These are phyloP conservation scores for Limnanthes douglasii DNA, from an alignment of 345 rosid species.

Conservation along the genomic window DNA sequence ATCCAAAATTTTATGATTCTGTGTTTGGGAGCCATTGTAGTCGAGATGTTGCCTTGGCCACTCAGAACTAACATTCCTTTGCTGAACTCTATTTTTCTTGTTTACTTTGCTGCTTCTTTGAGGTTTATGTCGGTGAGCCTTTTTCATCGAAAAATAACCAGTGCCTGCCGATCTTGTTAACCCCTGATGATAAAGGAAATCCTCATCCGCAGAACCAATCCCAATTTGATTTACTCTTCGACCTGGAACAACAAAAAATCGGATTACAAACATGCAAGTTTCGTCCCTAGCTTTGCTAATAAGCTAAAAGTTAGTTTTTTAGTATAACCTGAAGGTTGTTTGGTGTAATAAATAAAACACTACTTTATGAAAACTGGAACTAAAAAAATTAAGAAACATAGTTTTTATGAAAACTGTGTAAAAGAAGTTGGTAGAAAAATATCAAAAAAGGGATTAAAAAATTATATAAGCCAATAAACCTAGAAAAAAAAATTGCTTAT, in stretches of 20 bases:
- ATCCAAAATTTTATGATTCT: conserved; percentile 29
- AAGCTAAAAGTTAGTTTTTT: too few relatives aligned
- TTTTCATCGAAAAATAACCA: conserved; percentile 24
- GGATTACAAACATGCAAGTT: conserved; percentile 5
- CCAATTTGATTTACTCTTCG: conserved; percentile 78
- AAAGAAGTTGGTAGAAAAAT: too few relatives aligned
- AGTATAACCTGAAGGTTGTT: too few relatives aligned
- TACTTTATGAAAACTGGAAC: too few relatives aligned
- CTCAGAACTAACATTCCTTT: conserved; percentile 36
- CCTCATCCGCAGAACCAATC: conserved; percentile 57
- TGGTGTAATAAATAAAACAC: too few relatives aligned
- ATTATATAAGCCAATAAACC: too few relatives aligned
- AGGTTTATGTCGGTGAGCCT: conserved; percentile 28
- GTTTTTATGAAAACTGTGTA: too few relatives aligned
- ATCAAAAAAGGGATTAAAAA: too few relatives aligned
- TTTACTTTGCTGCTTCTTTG: conserved; percentile 32
- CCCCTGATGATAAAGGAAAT: conserved; percentile 26
- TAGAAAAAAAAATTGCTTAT: too few relatives aligned
- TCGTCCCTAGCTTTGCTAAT: too few relatives aligned
- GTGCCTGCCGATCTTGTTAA: conserved; percentile 30
- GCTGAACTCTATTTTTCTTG: conserved; percentile 27
- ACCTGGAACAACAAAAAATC: conserved; percentile 11
- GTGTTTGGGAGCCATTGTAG: conserved; percentile 21
- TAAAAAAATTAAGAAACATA: too few relatives aligned
- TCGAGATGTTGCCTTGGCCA: conserved; percentile 31